Percentiles rank a stretch among this genome's conserved stretches.
Evolutionary conservation across 495 filamentous ascomycete species (phyloP).

Genomic region (Annulohypoxylon bovei): DNA sequence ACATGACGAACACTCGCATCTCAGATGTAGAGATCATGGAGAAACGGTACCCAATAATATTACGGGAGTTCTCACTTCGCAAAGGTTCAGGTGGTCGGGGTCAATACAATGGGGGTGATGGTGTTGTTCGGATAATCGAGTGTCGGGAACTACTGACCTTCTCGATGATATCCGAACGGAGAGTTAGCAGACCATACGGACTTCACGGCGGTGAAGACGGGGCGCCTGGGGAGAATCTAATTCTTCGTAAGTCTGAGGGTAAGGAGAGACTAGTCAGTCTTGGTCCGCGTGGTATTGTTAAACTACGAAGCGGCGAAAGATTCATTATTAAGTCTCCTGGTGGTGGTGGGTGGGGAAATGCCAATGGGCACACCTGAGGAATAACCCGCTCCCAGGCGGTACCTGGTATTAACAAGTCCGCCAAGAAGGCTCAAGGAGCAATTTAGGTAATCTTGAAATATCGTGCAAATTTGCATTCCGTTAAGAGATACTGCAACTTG

Average conservation of each 20-base stretch:
- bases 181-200: slow-evolving; percentile 34
- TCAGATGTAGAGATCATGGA: slow-evolving; percentile 77
- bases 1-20: slow-evolving; percentile 81
- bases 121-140: slow-evolving; percentile 38
- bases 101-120: slow-evolving; percentile 50
- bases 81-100: slow-evolving; percentile 52
- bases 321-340: slow-evolving; percentile 36
- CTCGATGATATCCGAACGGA: slow-evolving; percentile 35
- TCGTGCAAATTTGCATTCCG: too few relatives aligned
- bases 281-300: slow-evolving; percentile 25
- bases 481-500: too few relatives aligned
- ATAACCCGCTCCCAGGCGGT: background rate
- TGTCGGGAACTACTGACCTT: slow-evolving; percentile 33
- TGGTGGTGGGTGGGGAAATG: slow-evolving; percentile 33
- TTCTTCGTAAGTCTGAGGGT: slow-evolving; percentile 5
- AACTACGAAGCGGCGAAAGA: slow-evolving; percentile 28
- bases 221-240: slow-evolving; percentile 25
- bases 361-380: background rate
- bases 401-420: too few relatives aligned
- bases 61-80: slow-evolving; percentile 69
- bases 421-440: too few relatives aligned
- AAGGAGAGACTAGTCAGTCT: slow-evolving; percentile 30
- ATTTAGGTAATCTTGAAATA: too few relatives aligned
- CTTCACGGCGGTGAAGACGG: slow-evolving; percentile 36
- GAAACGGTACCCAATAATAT: slow-evolving; percentile 73